Evolutionary conservation across 345 rosid genomes (phyloP).

Genomic region (Gossypium thurberi): DNA sequence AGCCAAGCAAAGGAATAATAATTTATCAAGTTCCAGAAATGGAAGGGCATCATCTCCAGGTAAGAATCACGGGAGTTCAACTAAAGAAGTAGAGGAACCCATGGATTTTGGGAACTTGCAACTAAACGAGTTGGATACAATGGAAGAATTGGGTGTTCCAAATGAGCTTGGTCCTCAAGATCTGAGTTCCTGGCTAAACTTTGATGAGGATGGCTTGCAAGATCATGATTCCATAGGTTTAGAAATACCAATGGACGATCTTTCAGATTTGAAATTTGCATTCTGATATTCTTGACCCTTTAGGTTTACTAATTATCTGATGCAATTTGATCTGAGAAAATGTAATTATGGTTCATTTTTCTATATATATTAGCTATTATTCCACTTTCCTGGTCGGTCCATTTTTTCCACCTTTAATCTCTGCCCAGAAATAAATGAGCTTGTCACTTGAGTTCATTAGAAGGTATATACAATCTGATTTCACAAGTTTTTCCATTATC

Average conservation of each 20-base stretch:
- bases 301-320: background rate
- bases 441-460: too few species aligned
- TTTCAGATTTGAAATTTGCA: conserved; percentile 39
- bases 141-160: conserved; percentile 34
- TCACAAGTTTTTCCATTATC: too few species aligned
- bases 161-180: conserved; percentile 44
- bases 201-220: conserved; percentile 64
- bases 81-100: conserved; percentile 42
- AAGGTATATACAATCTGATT: too few species aligned
- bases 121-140: conserved; percentile 47
- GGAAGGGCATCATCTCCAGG: conserved; percentile 19
- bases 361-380: background rate
- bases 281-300: background rate
- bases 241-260: conserved; percentile 92
- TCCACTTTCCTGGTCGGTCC: too few species aligned
- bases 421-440: too few species aligned
- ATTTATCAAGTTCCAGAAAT: conserved; percentile 24
- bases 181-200: conserved; percentile 51
- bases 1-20: conserved; percentile 54
- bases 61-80: conserved; percentile 13
- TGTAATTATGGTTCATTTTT: conserved; percentile 13
- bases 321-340: background rate
- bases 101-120: conserved; percentile 42
- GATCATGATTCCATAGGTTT: conserved; percentile 73
- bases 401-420: too few species aligned